Evolutionary conservation across 371 early-diverging fungal species (phyloP).

Genomic region (Lichtheimia corymbifera): DNA sequence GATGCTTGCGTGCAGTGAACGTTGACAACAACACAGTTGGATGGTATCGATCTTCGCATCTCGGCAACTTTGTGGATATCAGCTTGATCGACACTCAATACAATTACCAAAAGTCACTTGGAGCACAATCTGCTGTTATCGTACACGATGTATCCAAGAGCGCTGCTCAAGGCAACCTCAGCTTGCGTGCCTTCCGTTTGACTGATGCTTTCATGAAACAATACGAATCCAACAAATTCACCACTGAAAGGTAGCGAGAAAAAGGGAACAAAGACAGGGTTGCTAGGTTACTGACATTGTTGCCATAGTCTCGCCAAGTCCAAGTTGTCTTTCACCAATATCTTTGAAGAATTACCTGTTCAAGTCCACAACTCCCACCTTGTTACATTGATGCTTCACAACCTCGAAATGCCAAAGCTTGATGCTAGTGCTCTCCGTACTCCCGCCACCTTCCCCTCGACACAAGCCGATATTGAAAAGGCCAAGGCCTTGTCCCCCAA

Average conservation of each 20-base stretch:
- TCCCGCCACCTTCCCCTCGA: constrained; percentile 45
- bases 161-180: constrained; percentile 81
- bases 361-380: constrained; percentile 83
- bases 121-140: constrained; percentile 83
- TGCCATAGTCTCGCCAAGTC: constrained; percentile 60
- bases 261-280: neutral
- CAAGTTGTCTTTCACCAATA: constrained; percentile 80
- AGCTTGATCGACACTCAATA: constrained; percentile 89
- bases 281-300: neutral
- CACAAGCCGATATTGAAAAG: constrained; percentile 40
- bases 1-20: constrained; percentile 90
- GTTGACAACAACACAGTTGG: constrained; percentile 95
- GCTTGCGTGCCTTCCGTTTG: constrained; percentile 87
- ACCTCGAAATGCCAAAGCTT: constrained; percentile 65
- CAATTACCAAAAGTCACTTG: constrained; percentile 87
- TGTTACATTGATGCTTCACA: constrained; percentile 78
- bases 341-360: constrained; percentile 91
- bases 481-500: constrained; percentile 75
- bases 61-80: constrained; percentile 90
- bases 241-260: constrained; percentile 65
- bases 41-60: constrained; percentile 92
- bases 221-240: constrained; percentile 83
- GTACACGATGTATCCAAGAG: constrained; percentile 89
- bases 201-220: constrained; percentile 84
- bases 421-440: constrained; percentile 49